Evolutionary conservation across 768 basidiomycete species (phyloP).

Genomic region (Pilatotrama ljubarskyi): DNA sequence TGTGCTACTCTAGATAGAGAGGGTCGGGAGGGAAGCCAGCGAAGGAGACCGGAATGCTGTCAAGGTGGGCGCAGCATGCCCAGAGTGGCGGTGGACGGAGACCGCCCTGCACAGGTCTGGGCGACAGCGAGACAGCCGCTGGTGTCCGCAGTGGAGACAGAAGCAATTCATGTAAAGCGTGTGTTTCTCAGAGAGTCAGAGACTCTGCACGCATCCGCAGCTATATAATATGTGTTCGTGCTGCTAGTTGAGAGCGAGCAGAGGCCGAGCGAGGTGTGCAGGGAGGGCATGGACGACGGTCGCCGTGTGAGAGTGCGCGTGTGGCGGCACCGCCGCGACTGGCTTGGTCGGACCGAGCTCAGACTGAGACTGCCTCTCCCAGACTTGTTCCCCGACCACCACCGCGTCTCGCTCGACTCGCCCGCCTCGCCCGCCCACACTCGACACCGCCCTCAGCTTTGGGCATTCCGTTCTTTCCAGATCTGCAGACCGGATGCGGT

Average conservation of each 20-base stretch:
- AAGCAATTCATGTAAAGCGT: too few relatives aligned
- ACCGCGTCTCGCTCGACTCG: neutral
- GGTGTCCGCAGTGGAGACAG: neutral
- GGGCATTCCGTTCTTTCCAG: conserved; percentile 25
- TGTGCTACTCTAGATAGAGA: neutral
- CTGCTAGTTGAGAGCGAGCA: neutral
- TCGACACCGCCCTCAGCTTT: conserved; percentile 4
- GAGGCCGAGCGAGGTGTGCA: neutral
- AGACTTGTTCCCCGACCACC: neutral
- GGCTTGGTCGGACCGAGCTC: too few relatives aligned
- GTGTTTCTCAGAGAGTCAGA: too few relatives aligned
- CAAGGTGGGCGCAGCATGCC: neutral
- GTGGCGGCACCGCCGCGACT: neutral
- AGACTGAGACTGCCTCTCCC: neutral
- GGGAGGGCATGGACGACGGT: neutral
- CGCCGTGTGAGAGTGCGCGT: neutral
- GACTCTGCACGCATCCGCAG: too few relatives aligned
- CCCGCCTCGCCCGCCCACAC: neutral
- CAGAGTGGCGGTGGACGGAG: conserved; percentile 9
- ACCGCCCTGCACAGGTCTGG: conserved; percentile 5
- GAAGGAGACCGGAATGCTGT: neutral
- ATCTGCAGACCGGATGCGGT: conserved; percentile 23
- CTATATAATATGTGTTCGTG: too few relatives aligned
- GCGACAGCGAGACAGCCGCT: conserved; percentile 4
- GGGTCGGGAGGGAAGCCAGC: neutral